Base-by-base conservation (phyloP, 2,329 filamentous ascomycete genomes). In the Talaromyces sp. region DNA sequence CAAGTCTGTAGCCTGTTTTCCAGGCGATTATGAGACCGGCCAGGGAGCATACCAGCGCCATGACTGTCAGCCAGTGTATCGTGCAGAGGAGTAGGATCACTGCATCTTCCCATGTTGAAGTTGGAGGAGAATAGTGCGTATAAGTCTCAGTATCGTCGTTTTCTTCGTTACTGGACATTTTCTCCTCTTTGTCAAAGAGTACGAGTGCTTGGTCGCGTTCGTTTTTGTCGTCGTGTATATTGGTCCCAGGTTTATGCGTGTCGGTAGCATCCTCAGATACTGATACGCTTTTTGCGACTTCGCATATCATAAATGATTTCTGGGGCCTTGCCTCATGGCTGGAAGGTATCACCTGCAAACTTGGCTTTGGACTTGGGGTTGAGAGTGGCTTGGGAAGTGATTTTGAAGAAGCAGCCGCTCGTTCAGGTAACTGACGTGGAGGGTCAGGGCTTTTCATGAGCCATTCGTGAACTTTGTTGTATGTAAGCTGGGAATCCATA, bases 401-500 rank as follows among this genome's bases (percentile, higher is more conserved):
- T 14, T 27, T 50, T 50, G 50, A 4, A 35, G 27, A 24, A 56
- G 33, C 19, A 37, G 37, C 19, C 33, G 19, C 24, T 39, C 52
- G 33, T 8, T 39, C n/a, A 39, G 14, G 41, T 22, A 37, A 43
- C 33, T 56, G 52, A 41, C 56, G 56, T 9, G 56, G 56, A 31
- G 56, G 56, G 19, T 45, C 56, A n/a, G 56, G 56, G 24, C 56
- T 59, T 45, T 59, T 41, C 35, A 31, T 31, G 35, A 59, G 56
- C 56, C 56, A 59, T 27, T 43, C 56, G 31, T 45, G 56, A 10
- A 59, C 56, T 19, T 59, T 59, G 22, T 43, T 8, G 13, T 24
- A 37, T 43, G n/a, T 39, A 39, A 10, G n/a, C 19, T 11, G 19
- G 7, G 52, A 37, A 11, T n/a, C 11, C 52, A 56, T 56, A 2